Conservation (phyloP, 2,329 filamentous ascomycete genomes). For the Nemania abortiva region DNA sequence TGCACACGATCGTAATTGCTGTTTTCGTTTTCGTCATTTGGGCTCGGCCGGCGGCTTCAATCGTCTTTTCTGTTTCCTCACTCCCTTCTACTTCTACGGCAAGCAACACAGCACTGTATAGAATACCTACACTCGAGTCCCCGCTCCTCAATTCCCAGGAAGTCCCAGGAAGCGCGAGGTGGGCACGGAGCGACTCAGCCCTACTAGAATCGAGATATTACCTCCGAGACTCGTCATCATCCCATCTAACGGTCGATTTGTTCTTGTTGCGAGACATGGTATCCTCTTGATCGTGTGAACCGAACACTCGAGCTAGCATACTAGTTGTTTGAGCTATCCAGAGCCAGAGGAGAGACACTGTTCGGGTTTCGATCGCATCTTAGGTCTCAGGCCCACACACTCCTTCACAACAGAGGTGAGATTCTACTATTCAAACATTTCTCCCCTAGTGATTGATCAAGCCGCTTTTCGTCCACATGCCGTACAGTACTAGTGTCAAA, state of each 20-base stretch:
- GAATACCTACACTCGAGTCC: constrained; percentile 2
- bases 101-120: not conserved
- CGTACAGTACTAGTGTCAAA: constrained; percentile 27
- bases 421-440: constrained; percentile 24
- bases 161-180: constrained; percentile 13
- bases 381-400: constrained; percentile 19
- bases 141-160: constrained; percentile 1
- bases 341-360: constrained; percentile 17
- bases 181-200: constrained; percentile 38
- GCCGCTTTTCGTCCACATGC: constrained; percentile 35
- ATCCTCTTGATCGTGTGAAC: constrained; percentile 24
- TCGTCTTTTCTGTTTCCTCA: constrained; percentile 16
- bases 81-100: constrained; percentile 2
- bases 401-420: constrained; percentile 31
- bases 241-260: constrained; percentile 27
- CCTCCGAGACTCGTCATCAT: constrained; percentile 38
- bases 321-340: constrained; percentile 16
- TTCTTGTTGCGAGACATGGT: constrained; percentile 32
- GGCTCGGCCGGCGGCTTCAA: constrained; percentile 30
- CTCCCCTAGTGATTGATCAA: constrained; percentile 32
- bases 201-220: constrained; percentile 39
- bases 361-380: constrained; percentile 31
- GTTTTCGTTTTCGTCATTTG: constrained; percentile 45
- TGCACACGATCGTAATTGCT: constrained; percentile 44
- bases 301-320: constrained; percentile 29